phyloP scores from a whole-genome alignment of 2,329 filamentous ascomycete species.

The Sarocladiaceae sp. region DNA sequence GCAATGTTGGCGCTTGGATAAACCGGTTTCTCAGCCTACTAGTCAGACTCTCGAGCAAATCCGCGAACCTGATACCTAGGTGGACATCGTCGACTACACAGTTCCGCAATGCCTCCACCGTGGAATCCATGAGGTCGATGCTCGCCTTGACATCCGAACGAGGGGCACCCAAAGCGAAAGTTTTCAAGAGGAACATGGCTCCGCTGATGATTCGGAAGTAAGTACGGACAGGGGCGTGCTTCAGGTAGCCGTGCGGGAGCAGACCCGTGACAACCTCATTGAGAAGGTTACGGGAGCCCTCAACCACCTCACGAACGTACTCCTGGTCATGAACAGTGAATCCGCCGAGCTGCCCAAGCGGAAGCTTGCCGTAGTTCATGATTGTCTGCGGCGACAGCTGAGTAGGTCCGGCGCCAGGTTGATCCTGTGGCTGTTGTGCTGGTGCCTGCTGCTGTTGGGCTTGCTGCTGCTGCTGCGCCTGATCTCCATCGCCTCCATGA shows the following conservation, averaged over 20 bases:
- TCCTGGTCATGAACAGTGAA: conserved; percentile 63
- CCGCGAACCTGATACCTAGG: conserved; percentile 75
- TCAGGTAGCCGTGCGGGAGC: conserved; percentile 67
- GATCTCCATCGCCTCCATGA: neutral
- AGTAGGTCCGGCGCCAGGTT: neutral
- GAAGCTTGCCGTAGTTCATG: conserved; percentile 58
- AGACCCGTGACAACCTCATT: conserved; percentile 71
- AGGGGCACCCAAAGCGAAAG: conserved; percentile 73
- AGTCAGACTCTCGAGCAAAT: conserved; percentile 73
- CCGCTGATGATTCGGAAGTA: conserved; percentile 84
- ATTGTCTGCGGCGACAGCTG: conserved; percentile 56
- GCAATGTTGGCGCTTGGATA: conserved; percentile 54
- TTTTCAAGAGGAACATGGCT: conserved; percentile 79
- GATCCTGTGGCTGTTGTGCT: conserved; percentile 25
- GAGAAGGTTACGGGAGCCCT: conserved; percentile 70
- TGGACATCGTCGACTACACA: conserved; percentile 83
- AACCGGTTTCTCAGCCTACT: conserved; percentile 68
- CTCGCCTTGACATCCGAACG: conserved; percentile 72
- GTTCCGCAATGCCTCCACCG: conserved; percentile 65
- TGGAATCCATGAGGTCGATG: conserved; percentile 67
- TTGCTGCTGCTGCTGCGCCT: conserved; percentile 13
- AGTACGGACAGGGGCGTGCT: conserved; percentile 75
- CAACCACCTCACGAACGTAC: conserved; percentile 70
- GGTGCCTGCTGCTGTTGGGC: no score
- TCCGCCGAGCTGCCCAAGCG: conserved; percentile 56